Evolutionary conservation across 2,329 filamentous ascomycete genomes (phyloP), one percentile per base, ranked within the genome.

Genomic region (Cytospora schulzeri): DNA sequence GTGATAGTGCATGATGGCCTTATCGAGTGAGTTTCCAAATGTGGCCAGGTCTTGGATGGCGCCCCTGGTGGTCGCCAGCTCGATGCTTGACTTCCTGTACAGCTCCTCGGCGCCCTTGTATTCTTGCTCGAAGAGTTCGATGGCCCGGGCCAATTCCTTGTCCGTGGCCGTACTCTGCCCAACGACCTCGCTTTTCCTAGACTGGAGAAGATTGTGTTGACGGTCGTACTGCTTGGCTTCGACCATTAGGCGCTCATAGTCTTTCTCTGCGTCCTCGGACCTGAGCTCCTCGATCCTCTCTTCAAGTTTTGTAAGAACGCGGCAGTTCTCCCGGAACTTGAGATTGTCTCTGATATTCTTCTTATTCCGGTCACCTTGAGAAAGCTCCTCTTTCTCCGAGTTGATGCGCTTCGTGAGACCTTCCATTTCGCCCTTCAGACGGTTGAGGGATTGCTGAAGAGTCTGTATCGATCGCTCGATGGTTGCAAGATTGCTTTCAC

Each of bases 1-100:
- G 79, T 99, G 95, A 74, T 94, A 99, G 72, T 91, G 92, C 92
- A 99, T 97, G 73, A 99, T 96, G 55, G 95, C 96, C 73, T 95
- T 92, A 80, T 98, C 94, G 15, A 99, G 84, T 9, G 95, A 95
- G 12, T 86, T 83, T 52, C 87, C 84, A 74, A 96, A 98, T 50
- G 91, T 90, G 8, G 85, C 90, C 41, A 99, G 81, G 74, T 99
- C 95, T 64, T 96, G 92, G 62, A 97, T 91, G 3, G 93, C 94
- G 4, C 93, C 94, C 76, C 93, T 96, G 57, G 92, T 97, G 0
- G 93, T 96, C 78, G 89, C 92, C 1, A 97, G 91, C 70, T 91
- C 90, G 79, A 98, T 92, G 75, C 96, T 91, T 8, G 91, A 86
- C 78, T 96, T 89, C 70, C 92, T 92, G 78, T 93, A 98, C 70